Conservation (phyloP, 139 green algal species). For the Pleodorina starrii region DNA sequence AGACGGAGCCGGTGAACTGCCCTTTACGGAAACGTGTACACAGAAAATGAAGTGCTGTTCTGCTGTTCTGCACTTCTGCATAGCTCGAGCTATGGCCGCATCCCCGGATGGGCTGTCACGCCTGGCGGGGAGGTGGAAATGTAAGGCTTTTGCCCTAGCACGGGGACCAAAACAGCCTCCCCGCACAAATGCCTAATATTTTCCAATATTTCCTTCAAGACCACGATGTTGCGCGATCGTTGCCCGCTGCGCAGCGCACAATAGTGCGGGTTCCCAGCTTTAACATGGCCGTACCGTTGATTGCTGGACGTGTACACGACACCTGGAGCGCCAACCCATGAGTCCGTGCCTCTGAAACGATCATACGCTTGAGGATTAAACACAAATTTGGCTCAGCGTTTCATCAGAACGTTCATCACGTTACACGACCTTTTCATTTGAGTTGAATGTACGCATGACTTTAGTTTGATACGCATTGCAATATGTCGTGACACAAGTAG, state of each 20-base stretch:
- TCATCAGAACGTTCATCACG: neutral
- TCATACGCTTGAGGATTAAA: neutral
- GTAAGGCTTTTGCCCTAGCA: neutral
- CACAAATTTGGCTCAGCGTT: neutral
- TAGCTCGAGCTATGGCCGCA: neutral
- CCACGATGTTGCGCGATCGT: too few relatives aligned
- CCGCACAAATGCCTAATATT: neutral
- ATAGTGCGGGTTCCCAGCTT: neutral
- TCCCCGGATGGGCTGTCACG: neutral
- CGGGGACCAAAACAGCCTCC: neutral
- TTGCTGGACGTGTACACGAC: neutral
- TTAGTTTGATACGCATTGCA: neutral
- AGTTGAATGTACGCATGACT: neutral
- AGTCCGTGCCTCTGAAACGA: neutral
- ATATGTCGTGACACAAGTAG: neutral
- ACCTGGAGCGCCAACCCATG: neutral
- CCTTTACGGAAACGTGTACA: too few relatives aligned
- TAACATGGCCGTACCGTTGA: neutral
- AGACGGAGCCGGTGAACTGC: too few relatives aligned
- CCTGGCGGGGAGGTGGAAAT: neutral
- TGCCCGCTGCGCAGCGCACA: neutral
- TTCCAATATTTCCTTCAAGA: neutral
- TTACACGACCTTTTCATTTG: neutral
- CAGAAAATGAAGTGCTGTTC: too few relatives aligned
- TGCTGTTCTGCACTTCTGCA: too few relatives aligned